Base-by-base conservation (phyloP, 2,329 filamentous ascomycete species). In the Dactylellina haptotyla region DNA sequence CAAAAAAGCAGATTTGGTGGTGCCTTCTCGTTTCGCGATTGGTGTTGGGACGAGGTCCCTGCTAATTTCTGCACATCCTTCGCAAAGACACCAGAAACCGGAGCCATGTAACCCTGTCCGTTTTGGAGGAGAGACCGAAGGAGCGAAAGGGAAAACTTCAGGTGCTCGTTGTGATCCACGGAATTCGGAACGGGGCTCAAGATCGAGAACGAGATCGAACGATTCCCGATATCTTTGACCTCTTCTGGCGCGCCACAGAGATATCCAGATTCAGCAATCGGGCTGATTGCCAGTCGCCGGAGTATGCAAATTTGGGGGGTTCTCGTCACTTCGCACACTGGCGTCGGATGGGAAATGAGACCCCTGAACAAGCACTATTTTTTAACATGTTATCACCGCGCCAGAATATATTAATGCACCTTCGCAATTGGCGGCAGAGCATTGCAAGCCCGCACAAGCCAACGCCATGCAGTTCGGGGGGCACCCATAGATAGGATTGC, bases 1-100 rank as follows among this genome's bases (percentile, higher is more conserved):
- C 46, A 51, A 51, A 51, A 51, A 30, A 51, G 48, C 48, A 34
- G 14, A 9, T 28, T 50, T 50, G n/a, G 23, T 9, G 8, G 6
- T 6, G 26, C 23, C 2, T 23, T 46, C 43, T 46, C 46, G 12
- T 50, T 30, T 50, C 9, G 46, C 46, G 48, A 53, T 34, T 53
- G 26, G 48, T 53, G 26, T 20, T 34, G 20, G 2, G 26, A 9
- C 16, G 14, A 34, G n/a, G 48, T 34, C 2, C 48, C 28, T 23
- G 26, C 8, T n/a, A 53, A 53, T 34, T 28, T 34, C 25, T 28
- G 46, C 46, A 51, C 3, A 2, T 30, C 30, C n/a, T 6, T 10
- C 20, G 3, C 8, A n/a, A n/a, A n/a, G n/a, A n/a, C n/a, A n/a
- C n/a, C n/a, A n/a, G n/a, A n/a, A n/a, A n/a, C n/a, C n/a, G 5